Evolutionary conservation across 169 alveolate genomes (phyloP).

Genomic region (Plasmodium knowlesi): DNA sequence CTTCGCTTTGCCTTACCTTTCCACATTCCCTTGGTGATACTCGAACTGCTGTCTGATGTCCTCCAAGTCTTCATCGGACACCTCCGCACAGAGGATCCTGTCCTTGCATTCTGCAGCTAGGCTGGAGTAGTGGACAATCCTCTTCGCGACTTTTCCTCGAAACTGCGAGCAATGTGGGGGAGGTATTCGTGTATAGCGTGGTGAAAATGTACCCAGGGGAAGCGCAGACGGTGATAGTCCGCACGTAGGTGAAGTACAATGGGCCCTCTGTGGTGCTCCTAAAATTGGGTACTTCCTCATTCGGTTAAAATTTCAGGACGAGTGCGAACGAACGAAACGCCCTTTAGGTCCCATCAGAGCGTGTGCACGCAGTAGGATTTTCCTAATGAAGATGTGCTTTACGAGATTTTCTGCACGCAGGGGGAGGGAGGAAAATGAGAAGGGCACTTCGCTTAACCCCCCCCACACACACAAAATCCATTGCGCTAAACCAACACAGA

Average conservation of each 20-base stretch:
- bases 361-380: not conserved
- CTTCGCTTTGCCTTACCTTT: conserved; percentile 7
- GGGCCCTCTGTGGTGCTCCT: not conserved
- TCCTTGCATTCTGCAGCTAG: conserved; percentile 19
- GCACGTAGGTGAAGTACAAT: not conserved
- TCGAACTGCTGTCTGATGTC: conserved; percentile 11
- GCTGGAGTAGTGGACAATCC: conserved; percentile 49
- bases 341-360: not conserved
- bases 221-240: not conserved
- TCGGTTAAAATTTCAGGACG: not conserved
- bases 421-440: not conserved
- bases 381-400: not conserved
- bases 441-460: not conserved
- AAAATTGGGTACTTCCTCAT: not conserved
- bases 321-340: not conserved
- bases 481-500: not conserved
- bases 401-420: not conserved
- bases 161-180: conserved; percentile 14
- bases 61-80: conserved; percentile 4
- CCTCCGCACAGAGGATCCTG: conserved; percentile 10
- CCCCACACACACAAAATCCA: not conserved
- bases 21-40: conserved; percentile 28
- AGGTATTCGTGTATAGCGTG: not conserved
- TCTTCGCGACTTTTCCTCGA: conserved; percentile 54
- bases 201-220: not conserved